phyloP scores from a whole-genome alignment of 1,284 basidiomycete genomes.

The Puccinia hordei region DNA sequence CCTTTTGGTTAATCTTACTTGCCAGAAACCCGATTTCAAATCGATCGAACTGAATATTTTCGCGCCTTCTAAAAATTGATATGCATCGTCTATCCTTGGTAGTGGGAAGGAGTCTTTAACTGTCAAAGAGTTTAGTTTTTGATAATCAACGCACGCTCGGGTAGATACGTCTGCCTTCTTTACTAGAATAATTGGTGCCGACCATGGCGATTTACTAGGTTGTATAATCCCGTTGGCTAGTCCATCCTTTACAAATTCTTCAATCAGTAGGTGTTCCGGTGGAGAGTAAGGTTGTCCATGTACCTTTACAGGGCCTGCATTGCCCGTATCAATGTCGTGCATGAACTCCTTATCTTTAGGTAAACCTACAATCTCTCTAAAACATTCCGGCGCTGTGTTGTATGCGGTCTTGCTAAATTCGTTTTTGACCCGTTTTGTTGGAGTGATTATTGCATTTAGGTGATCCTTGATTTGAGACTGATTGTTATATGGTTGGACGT shows the following conservation, averaged over 20 bases:
- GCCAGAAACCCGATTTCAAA: background rate
- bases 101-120: background rate
- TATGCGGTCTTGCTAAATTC: background rate
- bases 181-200: background rate
- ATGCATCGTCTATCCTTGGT: background rate
- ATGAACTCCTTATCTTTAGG: background rate
- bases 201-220: background rate
- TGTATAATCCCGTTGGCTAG: background rate
- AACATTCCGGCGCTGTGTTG: background rate
- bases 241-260: background rate
- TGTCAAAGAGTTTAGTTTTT: background rate
- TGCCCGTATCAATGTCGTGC: background rate
- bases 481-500: background rate
- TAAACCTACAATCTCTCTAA: background rate
- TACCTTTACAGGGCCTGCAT: background rate
- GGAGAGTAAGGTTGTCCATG: background rate
- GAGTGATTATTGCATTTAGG: too few relatives aligned
- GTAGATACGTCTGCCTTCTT: constrained; percentile 4
- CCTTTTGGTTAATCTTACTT: background rate
- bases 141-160: background rate
- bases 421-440: too few relatives aligned
- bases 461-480: too few relatives aligned
- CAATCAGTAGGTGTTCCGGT: background rate
- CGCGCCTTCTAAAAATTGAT: background rate
- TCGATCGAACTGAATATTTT: background rate